Conservation (phyloP, 2,329 filamentous ascomycete genomes). For the Corniculantispora saksenae region DNA sequence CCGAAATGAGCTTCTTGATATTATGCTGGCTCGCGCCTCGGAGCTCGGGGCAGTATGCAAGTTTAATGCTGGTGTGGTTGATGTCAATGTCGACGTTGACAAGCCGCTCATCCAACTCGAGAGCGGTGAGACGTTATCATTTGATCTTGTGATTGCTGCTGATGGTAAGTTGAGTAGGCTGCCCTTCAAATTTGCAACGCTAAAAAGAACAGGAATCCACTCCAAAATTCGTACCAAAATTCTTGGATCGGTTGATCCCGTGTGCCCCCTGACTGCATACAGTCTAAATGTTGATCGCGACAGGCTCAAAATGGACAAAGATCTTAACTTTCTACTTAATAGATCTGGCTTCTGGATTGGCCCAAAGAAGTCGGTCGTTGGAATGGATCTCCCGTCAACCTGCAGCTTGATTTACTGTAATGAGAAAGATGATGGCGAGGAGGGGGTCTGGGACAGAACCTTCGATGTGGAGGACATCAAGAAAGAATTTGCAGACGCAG, state of each 20-base stretch:
- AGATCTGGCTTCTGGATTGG: neutral
- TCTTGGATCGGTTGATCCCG: neutral
- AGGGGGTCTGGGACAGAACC: neutral
- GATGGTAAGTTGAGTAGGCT: neutral
- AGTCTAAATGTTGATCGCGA: neutral
- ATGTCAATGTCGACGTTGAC: neutral
- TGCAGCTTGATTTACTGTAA: neutral
- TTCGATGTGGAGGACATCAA: neutral
- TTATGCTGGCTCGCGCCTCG: neutral
- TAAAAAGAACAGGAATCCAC: neutral
- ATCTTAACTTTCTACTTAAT: neutral
- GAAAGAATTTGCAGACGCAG: neutral
- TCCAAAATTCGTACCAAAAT: neutral
- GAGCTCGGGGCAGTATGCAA: neutral
- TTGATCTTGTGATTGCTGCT: conserved; percentile 3
- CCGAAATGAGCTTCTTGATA: neutral
- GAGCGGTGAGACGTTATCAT: neutral
- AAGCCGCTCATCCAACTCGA: neutral
- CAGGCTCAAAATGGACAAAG: neutral
- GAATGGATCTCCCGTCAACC: neutral
- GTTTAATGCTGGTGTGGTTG: neutral
- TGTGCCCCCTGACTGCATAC: neutral
- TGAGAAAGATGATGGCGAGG: neutral
- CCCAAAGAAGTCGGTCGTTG: neutral
- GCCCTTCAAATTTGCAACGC: neutral